Conservation (phyloP, 2,329 filamentous ascomycete genomes). For the Paecilomyces formosus region DNA sequence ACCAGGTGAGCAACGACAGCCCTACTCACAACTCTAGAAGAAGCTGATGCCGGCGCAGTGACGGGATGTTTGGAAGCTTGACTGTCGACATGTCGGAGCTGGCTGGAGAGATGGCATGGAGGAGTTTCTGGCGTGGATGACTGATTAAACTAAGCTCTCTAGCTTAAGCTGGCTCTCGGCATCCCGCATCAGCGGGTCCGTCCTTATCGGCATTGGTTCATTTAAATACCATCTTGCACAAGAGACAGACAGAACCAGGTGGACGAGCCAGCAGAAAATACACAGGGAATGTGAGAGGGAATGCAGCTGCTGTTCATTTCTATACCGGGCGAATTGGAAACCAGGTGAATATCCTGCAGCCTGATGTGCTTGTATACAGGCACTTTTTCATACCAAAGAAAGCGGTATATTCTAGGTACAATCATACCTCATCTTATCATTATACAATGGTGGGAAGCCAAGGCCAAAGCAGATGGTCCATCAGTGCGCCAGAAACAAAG, state of each 20-base stretch:
- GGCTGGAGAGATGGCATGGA: neutral
- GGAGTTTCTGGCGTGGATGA: neutral
- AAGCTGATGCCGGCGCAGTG: constrained; percentile 66
- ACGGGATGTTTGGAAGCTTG: constrained; percentile 34
- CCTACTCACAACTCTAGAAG: constrained; percentile 70
- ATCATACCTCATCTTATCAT: neutral
- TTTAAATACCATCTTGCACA: neutral
- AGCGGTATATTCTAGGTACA: neutral
- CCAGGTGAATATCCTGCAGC: no score
- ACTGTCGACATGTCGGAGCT: constrained; percentile 25
- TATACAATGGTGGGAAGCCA: neutral
- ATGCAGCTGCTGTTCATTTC: neutral
- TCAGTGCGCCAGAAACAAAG: neutral
- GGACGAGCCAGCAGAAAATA: neutral
- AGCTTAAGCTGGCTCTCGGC: neutral
- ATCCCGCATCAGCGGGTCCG: neutral
- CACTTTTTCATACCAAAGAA: neutral
- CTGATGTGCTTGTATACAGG: neutral
- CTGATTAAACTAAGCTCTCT: neutral
- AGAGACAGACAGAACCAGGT: neutral
- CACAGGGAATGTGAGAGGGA: neutral
- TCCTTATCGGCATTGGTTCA: neutral
- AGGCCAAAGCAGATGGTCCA: neutral
- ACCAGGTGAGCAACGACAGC: neutral
- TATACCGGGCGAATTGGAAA: neutral